phyloP scores from a whole-genome alignment of 169 alveolate genomes.

The Cryptosporidium ryanae region DNA sequence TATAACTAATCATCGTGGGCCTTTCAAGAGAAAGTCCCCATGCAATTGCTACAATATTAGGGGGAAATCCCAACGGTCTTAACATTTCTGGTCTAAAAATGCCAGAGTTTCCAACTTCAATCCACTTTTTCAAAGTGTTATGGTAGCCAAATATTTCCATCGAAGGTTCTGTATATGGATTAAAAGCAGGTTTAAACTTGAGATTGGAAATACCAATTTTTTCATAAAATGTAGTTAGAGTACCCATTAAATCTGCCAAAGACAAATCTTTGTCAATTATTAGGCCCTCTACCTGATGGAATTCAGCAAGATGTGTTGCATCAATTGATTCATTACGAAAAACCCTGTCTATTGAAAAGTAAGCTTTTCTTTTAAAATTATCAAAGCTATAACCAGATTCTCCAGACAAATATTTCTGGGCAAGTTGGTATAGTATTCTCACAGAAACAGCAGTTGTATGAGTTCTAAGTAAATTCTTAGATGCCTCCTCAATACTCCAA shows the following conservation, averaged over 20 bases:
- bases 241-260: constrained; percentile 91
- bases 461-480: constrained; percentile 92
- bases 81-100: constrained; percentile 99
- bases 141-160: constrained; percentile 99
- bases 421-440: constrained; percentile 92
- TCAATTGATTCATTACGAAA: constrained; percentile 99
- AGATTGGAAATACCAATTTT: constrained; percentile 93
- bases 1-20: constrained; percentile 98
- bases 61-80: constrained; percentile 98
- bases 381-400: constrained; percentile 56
- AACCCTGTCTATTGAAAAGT: constrained; percentile 98
- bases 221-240: constrained; percentile 90
- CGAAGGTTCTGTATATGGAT: constrained; percentile 99
- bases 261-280: constrained; percentile 93
- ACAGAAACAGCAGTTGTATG: constrained; percentile 99
- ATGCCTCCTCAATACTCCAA: constrained; percentile 91
- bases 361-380: constrained; percentile 89
- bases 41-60: constrained; percentile 96
- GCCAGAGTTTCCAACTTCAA: constrained; percentile 99
- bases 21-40: constrained; percentile 99
- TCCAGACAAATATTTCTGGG: constrained; percentile 89
- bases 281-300: constrained; percentile 97
- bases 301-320: constrained; percentile 99
- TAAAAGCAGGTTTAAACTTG: constrained; percentile 99
- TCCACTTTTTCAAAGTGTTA: constrained; percentile 94